Conservation (phyloP, 2,329 filamentous ascomycete genomes). For the Hirsutella rhossiliensis region DNA sequence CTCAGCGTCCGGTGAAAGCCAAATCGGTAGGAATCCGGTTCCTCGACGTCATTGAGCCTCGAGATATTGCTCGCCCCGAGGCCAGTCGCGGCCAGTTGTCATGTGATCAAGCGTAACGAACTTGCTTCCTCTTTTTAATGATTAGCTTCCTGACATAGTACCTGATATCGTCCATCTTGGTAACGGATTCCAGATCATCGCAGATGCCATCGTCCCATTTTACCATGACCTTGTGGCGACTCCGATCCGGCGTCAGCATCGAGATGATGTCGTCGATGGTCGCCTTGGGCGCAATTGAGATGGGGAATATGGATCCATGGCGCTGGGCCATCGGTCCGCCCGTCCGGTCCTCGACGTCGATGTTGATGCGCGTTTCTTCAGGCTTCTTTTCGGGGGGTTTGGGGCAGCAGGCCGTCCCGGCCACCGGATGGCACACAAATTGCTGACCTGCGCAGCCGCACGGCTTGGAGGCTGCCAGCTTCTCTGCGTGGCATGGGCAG, state of each 20-base stretch:
- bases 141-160: slow-evolving; percentile 9
- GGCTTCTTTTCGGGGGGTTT: background rate
- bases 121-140: slow-evolving; percentile 11
- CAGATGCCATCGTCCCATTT: slow-evolving; percentile 13
- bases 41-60: no score
- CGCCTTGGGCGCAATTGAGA: slow-evolving; percentile 8
- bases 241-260: slow-evolving; percentile 12
- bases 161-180: slow-evolving; percentile 11
- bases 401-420: background rate
- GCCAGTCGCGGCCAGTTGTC: background rate
- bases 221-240: slow-evolving; percentile 13
- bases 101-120: slow-evolving; percentile 7
- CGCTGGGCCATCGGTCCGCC: slow-evolving; percentile 4
- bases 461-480: background rate
- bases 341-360: slow-evolving; percentile 12
- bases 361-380: background rate
- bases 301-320: slow-evolving; percentile 8
- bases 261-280: slow-evolving; percentile 8
- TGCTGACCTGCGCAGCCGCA: background rate
- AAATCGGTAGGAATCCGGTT: no score
- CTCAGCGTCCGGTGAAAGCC: no score
- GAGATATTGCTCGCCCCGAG: background rate
- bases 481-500: background rate
- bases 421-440: no score
- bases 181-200: slow-evolving; percentile 10